Evolutionary conservation across 495 filamentous ascomycete species (phyloP), one percentile per base, ranked within the genome.

Genomic region (Clavariopsis aquatica): DNA sequence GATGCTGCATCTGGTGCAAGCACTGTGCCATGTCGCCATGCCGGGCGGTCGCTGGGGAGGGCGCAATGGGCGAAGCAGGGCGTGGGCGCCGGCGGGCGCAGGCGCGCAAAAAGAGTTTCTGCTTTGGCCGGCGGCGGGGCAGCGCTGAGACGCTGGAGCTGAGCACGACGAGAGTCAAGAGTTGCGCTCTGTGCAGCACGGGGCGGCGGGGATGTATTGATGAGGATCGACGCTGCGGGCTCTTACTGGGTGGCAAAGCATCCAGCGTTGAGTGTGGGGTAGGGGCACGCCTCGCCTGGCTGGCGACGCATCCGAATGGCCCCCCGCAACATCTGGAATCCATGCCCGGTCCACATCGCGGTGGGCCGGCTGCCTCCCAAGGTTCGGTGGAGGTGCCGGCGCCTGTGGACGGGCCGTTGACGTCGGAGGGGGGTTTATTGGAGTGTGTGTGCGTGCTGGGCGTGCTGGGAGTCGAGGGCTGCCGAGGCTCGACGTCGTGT

Each of bases 21-120:
- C 15, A 36, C 46, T 29, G 26, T 19, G 12, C 20, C 36, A 43
- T 54, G 59, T 62, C 59, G 59, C 59, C 26, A 62, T 62, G 9
- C 24, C 31, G 27, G 45, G 17, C 27, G 23, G 26, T 27, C 4
- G 26, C 45, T n/a, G 13, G 23, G n/a, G 31, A 17, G 27, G 26
- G 51, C 51, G 7, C 51, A 53, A 15, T 27, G 45, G 31, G 15
- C 38, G 3, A 43, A 17, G 38, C 2, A 43, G 38, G 38, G 13
- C n/a, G 38, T 17, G 38, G 38, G n/a, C n/a, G n/a, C n/a, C n/a
- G n/a, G n/a, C n/a, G n/a, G n/a, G n/a, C n/a, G n/a, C n/a, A n/a
- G 38, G 38, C n/a, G 38, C 15, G 9, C 8, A n/a, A 15, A 3
- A 43, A n/a, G 38, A 8, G 38, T 43, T n/a, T 43, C 38, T 43